Base-by-base conservation (phyloP, 1,139 yeast species). In the Saccharomyces hybrid region DNA sequence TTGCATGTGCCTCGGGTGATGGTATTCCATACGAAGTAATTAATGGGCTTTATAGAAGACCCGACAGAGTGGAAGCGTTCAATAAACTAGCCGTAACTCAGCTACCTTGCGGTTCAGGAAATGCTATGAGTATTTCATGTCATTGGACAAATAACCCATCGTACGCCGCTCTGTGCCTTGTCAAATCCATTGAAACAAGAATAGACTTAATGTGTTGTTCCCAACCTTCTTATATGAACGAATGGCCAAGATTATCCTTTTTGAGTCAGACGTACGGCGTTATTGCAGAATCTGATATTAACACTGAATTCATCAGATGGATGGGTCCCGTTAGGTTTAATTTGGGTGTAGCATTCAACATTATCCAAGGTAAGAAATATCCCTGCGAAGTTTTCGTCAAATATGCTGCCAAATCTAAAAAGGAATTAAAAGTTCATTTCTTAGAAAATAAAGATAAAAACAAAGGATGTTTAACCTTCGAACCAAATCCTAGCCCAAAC, bases 1-100 rank as follows among this genome's bases (percentile, higher is more conserved):
- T 93, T 46, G 86, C 88, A 0, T 90, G 98, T 71, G 93, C 96
- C 51, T 88, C 96, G 0, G 99, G 99, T 4, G 99, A 93, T 72
- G 99, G 99, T 9, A 83, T 89, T 46, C 97, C 98, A 1, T 95
- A 91, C 70, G 98, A 93, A 68, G 89, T 93, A 5, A 79, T 90
- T 50, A 93, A 93, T 68, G 99, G 98, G 2, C 74, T 93, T 46
- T 88, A 82, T 59, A 62, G 59, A 53, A 76, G 89, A 26, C 65
- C 73, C 0, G 96, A 89, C 67, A 82, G 84, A 9, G 78, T 73
- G 0, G 69, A 69, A 5, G 95, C 93, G 0, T 84, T 93, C 63
- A 75, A 77, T 54, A 80, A 81, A 55, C 58, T 89, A 16, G 83
- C 88, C 0, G 73, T 93, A 1, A 84, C 95, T 27, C 97, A 93